These are phyloP conservation scores for Fusarium oligoseptatum DNA, from an alignment of 2,329 filamentous ascomycete genomes.

Conservation along the genomic window DNA sequence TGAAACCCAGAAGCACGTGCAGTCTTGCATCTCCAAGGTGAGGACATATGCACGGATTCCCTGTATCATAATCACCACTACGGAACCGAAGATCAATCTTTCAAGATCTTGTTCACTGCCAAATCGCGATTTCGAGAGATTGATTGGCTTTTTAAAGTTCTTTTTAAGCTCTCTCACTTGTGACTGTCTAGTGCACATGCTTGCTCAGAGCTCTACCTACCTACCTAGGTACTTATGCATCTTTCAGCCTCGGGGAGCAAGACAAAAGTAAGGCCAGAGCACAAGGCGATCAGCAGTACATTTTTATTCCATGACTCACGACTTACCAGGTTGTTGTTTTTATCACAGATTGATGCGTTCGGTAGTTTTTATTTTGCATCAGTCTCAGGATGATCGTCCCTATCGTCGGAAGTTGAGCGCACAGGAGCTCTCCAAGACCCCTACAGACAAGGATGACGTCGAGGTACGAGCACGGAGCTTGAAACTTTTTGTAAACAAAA, in stretches of 20 bases:
- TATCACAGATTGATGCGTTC: background rate
- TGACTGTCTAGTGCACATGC: background rate
- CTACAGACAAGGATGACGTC: conserved; percentile 21
- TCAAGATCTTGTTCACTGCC: background rate
- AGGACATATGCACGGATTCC: background rate
- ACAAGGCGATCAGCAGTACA: background rate
- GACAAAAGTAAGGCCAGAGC: background rate
- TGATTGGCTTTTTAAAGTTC: background rate
- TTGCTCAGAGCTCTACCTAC: background rate
- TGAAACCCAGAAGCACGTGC: background rate
- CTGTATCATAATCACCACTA: background rate
- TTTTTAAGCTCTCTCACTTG: background rate
- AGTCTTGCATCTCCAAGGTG: background rate
- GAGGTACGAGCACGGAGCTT: conserved; percentile 4
- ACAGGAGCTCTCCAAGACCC: conserved; percentile 2
- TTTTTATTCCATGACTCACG: conserved; percentile 5
- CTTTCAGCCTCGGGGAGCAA: background rate
- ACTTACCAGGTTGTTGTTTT: background rate
- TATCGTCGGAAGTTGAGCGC: background rate
- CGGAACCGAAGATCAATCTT: background rate
- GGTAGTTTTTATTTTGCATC: background rate
- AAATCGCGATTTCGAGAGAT: no score
- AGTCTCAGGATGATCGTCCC: background rate
- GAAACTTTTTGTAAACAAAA: conserved; percentile 4
- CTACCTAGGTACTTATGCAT: background rate